These are phyloP conservation scores for Camelina hispida DNA, from an alignment of 345 rosid species.

Conservation along the genomic window DNA sequence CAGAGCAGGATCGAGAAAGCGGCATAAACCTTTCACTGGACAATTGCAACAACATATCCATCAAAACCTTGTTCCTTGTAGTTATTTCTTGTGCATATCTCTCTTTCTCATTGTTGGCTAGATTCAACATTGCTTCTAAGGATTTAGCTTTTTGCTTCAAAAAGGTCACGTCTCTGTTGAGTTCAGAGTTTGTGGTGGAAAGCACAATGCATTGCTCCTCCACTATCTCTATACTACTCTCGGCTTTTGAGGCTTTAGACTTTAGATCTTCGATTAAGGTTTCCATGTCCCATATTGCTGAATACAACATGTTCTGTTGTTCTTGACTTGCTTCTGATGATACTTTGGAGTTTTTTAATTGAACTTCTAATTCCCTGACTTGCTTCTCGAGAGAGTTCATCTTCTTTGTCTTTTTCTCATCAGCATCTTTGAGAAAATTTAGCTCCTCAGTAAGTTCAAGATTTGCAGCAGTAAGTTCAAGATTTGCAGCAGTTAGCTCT, in stretches of 20 bases:
- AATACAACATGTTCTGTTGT: slow-evolving; percentile 89
- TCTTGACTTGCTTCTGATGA: slow-evolving; percentile 87
- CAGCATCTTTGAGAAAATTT: slow-evolving; percentile 69
- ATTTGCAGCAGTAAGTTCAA: no score
- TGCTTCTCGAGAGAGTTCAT: slow-evolving; percentile 83
- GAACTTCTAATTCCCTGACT: slow-evolving; percentile 70
- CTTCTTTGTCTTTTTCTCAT: slow-evolving; percentile 67
- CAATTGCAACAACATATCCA: slow-evolving; percentile 73
- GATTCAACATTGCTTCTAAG: slow-evolving; percentile 64
- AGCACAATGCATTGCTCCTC: slow-evolving; percentile 78
- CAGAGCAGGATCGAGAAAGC: no score
- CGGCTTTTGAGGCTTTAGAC: slow-evolving; percentile 90
- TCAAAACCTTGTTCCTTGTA: slow-evolving; percentile 59
- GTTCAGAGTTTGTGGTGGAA: slow-evolving; percentile 68
- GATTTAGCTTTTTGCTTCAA: slow-evolving; percentile 56
- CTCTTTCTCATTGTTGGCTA: slow-evolving; percentile 56
- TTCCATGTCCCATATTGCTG: slow-evolving; percentile 99
- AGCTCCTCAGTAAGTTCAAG: slow-evolving; percentile 88
- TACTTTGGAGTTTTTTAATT: slow-evolving; percentile 69
- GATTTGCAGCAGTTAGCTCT: slow-evolving; percentile 67
- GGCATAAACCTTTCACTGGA: slow-evolving; percentile 74
- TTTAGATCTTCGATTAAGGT: slow-evolving; percentile 89
- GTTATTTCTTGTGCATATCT: slow-evolving; percentile 69
- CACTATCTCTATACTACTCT: slow-evolving; percentile 63
- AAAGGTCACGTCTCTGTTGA: slow-evolving; percentile 59